Evolutionary conservation across 257 asterid genomes (phyloP).

Genomic region (Gynochthodes officinalis): DNA sequence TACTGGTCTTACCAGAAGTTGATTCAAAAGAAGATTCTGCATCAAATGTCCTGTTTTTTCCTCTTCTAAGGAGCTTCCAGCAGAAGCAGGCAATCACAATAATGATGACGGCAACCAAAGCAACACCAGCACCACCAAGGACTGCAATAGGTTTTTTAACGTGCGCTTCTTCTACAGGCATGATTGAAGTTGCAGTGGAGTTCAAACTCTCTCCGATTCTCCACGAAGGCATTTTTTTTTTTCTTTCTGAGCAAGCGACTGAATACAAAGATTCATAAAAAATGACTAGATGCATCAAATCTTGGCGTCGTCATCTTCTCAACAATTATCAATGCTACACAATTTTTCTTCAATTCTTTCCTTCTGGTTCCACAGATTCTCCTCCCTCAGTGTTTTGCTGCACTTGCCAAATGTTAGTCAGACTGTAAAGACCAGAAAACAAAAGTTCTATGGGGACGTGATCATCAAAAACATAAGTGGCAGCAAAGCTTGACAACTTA

Average conservation of each 20-base stretch:
- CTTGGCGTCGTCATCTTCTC: neutral
- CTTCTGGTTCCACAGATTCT: neutral
- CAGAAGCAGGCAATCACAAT: neutral
- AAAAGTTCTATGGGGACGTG: neutral
- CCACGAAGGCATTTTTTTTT: neutral
- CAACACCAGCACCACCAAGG: conserved; percentile 17
- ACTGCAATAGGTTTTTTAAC: neutral
- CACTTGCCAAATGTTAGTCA: neutral
- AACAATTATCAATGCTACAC: neutral
- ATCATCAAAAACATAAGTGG: neutral
- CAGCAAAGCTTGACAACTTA: neutral
- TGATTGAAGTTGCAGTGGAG: neutral
- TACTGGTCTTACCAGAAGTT: conserved; percentile 10
- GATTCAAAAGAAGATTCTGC: conserved; percentile 11
- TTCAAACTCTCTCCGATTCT: neutral
- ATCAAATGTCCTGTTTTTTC: neutral
- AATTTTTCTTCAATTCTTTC: neutral
- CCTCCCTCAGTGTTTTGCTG: neutral
- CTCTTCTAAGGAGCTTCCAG: conserved; percentile 9
- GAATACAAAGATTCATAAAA: neutral
- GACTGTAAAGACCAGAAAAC: neutral
- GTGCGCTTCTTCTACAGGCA: neutral
- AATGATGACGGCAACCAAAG: conserved; percentile 1
- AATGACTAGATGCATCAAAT: neutral
- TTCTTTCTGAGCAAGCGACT: neutral